Conservation (phyloP, 495 filamentous ascomycete genomes). For the Neohortaea acidophila region DNA sequence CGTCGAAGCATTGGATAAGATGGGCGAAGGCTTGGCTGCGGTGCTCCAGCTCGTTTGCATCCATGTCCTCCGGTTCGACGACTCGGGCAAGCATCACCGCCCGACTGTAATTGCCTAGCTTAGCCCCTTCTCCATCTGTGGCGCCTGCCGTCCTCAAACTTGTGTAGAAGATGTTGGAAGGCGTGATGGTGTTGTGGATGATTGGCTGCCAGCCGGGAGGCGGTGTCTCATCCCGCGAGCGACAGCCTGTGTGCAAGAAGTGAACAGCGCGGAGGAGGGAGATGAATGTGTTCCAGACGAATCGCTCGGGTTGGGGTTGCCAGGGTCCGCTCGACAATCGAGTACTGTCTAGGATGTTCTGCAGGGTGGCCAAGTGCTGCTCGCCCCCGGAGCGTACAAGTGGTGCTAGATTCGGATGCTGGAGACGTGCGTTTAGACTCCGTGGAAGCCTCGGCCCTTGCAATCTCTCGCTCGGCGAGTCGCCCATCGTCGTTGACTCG, state of each 20-base stretch:
- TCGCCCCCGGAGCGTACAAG: too few species aligned
- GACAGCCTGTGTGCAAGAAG: neutral
- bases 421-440: too few species aligned
- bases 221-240: neutral
- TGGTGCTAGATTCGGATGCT: too few species aligned
- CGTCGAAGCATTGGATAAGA: too few species aligned
- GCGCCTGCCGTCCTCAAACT: neutral
- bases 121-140: neutral
- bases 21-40: too few species aligned
- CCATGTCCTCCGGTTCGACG: neutral
- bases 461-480: too few species aligned
- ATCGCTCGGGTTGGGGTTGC: slow-evolving; percentile 1
- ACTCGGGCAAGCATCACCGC: neutral
- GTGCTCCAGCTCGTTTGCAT: neutral
- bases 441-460: too few species aligned
- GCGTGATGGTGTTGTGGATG: slow-evolving; percentile 4
- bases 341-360: too few species aligned
- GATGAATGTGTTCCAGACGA: slow-evolving; percentile 5
- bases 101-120: slow-evolving; percentile 3
- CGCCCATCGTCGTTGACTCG: too few species aligned
- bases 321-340: too few species aligned
- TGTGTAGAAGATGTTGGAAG: slow-evolving; percentile 4
- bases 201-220: slow-evolving; percentile 1
- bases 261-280: neutral
- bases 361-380: too few species aligned